Conservation (phyloP, 495 filamentous ascomycete species). For the Aspergillus saccharolyticus region DNA sequence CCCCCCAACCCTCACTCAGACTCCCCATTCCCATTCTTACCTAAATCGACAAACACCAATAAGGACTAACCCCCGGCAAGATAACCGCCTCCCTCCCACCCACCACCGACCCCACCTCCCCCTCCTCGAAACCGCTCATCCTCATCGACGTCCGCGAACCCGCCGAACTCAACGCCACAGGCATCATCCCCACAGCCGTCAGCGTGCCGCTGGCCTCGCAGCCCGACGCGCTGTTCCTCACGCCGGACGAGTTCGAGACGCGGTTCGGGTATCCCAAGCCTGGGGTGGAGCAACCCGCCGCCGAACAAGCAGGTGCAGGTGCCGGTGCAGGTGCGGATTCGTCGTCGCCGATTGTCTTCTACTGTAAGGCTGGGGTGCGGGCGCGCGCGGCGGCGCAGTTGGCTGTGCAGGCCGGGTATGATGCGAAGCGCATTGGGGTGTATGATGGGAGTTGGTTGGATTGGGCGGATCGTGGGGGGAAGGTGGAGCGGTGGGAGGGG, state of each 20-base stretch:
- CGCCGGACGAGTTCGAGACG: constrained; percentile 65
- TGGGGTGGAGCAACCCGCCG: constrained; percentile 9
- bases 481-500: constrained; percentile 49
- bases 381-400: constrained; percentile 73
- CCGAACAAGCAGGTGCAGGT: background rate
- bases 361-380: constrained; percentile 87
- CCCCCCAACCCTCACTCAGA: background rate
- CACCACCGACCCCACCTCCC: constrained; percentile 16
- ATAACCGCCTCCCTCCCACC: constrained; percentile 38
- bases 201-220: constrained; percentile 73
- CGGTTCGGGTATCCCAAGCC: constrained; percentile 46
- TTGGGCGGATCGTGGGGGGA: constrained; percentile 68
- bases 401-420: constrained; percentile 72
- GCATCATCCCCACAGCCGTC: constrained; percentile 72
- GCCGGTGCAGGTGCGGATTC: background rate
- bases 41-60: too few species aligned
- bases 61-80: constrained; percentile 16
- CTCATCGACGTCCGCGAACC: constrained; percentile 81
- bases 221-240: constrained; percentile 73
- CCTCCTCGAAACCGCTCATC: constrained; percentile 28
- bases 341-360: constrained; percentile 61
- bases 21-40: too few species aligned
- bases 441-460: constrained; percentile 89
- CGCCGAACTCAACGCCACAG: constrained; percentile 59
- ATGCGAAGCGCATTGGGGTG: constrained; percentile 64